Evolutionary conservation across 768 basidiomycete species (phyloP), one percentile per base, ranked within the genome.

Genomic region (Agrocybe chaxingu): DNA sequence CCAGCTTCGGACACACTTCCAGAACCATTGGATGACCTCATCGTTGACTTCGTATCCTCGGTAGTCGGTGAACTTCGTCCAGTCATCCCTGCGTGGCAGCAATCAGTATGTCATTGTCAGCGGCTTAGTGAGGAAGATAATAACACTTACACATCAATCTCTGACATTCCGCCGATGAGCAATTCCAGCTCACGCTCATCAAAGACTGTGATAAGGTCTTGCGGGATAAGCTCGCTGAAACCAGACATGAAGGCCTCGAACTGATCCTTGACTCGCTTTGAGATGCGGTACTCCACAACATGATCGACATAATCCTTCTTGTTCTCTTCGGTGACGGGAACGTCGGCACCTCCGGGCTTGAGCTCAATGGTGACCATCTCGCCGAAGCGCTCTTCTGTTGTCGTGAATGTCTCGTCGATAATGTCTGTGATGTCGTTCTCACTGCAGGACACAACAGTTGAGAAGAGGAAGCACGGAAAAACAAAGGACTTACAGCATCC

Each of bases 201-300:
- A 60, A 99, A 99, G 44, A 99, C 97, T 53, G 95, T 98, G 71
- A 99, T 84, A 32, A 99, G 78, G 56, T 99, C 97, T 67, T 95
- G 92, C 8, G 97, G 97, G 55, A 99, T 98, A 47, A 99, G 80
- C 72, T 99, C 97, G 76, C 93, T 97, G 81, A 98, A 98, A 42
- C 97, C 97, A n/a, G 89, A 90, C 93, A 98, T 96, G 78, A 99
- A 98, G 4, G 96, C 94, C 52, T 98, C 93, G 65, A 98, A 98
- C 67, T 99, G 97, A 52, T 99, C 97, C 73, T 94, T 92, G 55
- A 98, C 94, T 50, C 97, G 93, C 66, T 87, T 88, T 53, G 90
- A 90, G 70, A 99, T 98, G 64, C 97, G 92, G 75, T 98, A 96
- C 62, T 97, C 95, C 45, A 98, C 94, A 52, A 98, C 85, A 48